Conservation (phyloP, 2,329 filamentous ascomycete genomes). For the Pseudogymnoascus sp. region DNA sequence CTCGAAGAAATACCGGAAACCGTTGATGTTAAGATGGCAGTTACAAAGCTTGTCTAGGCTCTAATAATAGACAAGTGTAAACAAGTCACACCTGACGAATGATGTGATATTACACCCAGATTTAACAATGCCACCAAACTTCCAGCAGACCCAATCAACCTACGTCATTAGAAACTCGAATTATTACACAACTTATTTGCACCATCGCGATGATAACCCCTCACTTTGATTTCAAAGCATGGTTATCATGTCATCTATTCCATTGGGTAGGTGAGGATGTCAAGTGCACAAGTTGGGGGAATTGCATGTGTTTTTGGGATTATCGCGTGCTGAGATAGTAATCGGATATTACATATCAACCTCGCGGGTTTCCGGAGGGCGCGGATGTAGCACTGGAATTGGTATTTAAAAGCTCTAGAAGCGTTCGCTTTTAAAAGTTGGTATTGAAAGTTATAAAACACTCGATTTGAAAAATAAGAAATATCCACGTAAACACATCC, state of each 20-base stretch:
- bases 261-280: background rate
- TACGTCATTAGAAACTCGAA: background rate
- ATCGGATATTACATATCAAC: slow-evolving; percentile 8
- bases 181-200: background rate
- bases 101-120: slow-evolving; percentile 10
- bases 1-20: background rate
- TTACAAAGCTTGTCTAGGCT: background rate
- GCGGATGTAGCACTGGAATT: background rate
- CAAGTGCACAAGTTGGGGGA: background rate
- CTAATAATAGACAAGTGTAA: background rate
- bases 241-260: background rate
- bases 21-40: background rate
- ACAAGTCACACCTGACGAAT: background rate
- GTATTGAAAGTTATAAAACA: no score
- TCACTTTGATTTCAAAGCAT: slow-evolving; percentile 3
- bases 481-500: background rate
- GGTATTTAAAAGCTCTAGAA: background rate
- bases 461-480: background rate
- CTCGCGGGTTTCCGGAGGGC: background rate
- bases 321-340: slow-evolving; percentile 1
- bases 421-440: no score
- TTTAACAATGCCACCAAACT: background rate
- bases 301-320: slow-evolving; percentile 8
- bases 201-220: background rate
- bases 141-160: background rate